A percentile compares a stretch with the other conserved stretches of the same genome.
phyloP scores from a whole-genome alignment of 306 rosid genomes.

The Herpetospermum pedunculosum region DNA sequence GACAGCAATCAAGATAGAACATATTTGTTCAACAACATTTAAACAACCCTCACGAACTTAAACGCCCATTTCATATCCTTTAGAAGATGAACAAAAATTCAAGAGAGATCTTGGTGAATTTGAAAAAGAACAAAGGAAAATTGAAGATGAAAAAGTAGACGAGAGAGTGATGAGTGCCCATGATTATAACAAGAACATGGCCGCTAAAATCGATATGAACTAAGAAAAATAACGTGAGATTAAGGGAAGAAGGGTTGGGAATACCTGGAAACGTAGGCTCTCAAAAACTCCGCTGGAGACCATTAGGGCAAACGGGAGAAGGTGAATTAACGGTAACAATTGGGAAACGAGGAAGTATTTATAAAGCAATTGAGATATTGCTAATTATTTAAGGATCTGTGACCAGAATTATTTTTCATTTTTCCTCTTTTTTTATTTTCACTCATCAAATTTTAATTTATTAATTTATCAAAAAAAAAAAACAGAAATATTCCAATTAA shows the following conservation, averaged over 20 bases:
- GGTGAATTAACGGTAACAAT: background rate
- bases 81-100: background rate
- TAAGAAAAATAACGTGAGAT: background rate
- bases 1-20: background rate
- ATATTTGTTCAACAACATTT: background rate
- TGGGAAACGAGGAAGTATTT: background rate
- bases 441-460: no score
- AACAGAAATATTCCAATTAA: no score
- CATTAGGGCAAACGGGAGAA: background rate
- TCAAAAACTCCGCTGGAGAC: background rate
- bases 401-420: no score
- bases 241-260: background rate
- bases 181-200: background rate
- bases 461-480: no score
- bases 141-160: no score
- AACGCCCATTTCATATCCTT: background rate
- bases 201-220: background rate
- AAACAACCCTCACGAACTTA: background rate
- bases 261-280: conserved; percentile 1
- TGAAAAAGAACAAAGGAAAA: background rate
- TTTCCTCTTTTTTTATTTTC: no score
- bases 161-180: background rate
- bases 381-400: no score
- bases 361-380: background rate
- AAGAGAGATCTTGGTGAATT: background rate